These are phyloP conservation scores for Viola odorata DNA, from an alignment of 345 rosid genomes.

Conservation along the genomic window DNA sequence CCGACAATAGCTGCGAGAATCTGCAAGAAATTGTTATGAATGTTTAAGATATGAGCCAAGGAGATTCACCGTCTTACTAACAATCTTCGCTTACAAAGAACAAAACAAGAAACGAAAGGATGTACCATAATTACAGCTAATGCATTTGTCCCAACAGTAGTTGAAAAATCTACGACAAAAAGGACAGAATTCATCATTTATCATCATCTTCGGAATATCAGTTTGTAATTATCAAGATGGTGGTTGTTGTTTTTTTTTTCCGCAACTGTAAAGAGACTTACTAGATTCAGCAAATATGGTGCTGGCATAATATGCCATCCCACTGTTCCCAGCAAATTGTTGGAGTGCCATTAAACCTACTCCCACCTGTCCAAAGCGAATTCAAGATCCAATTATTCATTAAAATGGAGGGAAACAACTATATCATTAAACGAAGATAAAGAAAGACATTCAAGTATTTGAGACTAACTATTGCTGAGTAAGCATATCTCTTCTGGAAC, in stretches of 20 bases:
- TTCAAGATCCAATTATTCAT: not conserved
- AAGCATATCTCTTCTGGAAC: slow-evolving; percentile 11
- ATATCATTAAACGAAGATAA: not conserved
- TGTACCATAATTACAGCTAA: slow-evolving; percentile 37
- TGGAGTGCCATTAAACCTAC: slow-evolving; percentile 59
- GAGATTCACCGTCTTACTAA: not conserved
- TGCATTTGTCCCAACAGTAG: slow-evolving; percentile 33
- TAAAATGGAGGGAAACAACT: no score
- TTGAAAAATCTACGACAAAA: slow-evolving; percentile 28
- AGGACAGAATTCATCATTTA: not conserved
- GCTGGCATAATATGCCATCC: slow-evolving; percentile 36
- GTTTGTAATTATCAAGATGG: not conserved
- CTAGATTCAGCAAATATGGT: slow-evolving; percentile 49
- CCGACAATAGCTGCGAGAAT: slow-evolving; percentile 11
- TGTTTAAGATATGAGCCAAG: not conserved
- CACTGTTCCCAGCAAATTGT: slow-evolving; percentile 48
- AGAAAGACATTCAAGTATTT: not conserved
- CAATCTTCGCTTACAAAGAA: not conserved
- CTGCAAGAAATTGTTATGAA: slow-evolving; percentile 7
- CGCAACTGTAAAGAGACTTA: slow-evolving; percentile 5
- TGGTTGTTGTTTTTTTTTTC: not conserved
- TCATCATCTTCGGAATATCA: not conserved
- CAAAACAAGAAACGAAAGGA: not conserved
- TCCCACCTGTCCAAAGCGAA: slow-evolving; percentile 34
- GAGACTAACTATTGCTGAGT: not conserved